Conservation (phyloP, 495 filamentous ascomycete species). For the Aspergillus taichungensis region DNA sequence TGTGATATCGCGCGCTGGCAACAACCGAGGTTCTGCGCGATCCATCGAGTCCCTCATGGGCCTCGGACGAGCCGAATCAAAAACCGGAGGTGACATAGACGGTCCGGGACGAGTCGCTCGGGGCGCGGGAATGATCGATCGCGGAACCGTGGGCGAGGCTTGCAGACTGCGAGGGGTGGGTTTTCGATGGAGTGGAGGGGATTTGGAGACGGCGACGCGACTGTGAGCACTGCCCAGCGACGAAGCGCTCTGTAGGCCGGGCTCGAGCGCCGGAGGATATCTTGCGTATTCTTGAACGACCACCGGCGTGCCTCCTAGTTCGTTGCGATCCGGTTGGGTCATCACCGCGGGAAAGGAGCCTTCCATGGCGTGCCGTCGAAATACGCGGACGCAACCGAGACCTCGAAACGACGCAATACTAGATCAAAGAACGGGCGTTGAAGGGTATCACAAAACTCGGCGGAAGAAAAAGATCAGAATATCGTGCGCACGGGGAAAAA, state of each 20-base stretch:
- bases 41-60: conserved; percentile 27
- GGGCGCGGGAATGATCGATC: conserved; percentile 21
- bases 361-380: conserved; percentile 19
- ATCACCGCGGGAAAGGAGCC: conserved; percentile 24
- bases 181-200: conserved; percentile 34
- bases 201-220: conserved; percentile 28
- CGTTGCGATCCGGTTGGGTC: conserved; percentile 24
- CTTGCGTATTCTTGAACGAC: conserved; percentile 39
- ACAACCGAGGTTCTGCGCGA: conserved; percentile 27
- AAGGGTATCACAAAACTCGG: neutral
- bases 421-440: neutral
- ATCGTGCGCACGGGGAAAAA: neutral
- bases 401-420: neutral
- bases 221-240: conserved; percentile 35
- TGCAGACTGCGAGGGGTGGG: conserved; percentile 38
- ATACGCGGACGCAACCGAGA: neutral
- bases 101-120: conserved; percentile 25
- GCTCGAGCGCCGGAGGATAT: conserved; percentile 33
- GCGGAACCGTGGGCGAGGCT: conserved; percentile 31
- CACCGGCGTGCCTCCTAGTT: conserved; percentile 24
- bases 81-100: conserved; percentile 36
- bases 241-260: conserved; percentile 34
- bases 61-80: conserved; percentile 25
- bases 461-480: neutral
- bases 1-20: conserved; percentile 65